Conservation (phyloP, 208 protist species). For the Angomonas deanei region DNA sequence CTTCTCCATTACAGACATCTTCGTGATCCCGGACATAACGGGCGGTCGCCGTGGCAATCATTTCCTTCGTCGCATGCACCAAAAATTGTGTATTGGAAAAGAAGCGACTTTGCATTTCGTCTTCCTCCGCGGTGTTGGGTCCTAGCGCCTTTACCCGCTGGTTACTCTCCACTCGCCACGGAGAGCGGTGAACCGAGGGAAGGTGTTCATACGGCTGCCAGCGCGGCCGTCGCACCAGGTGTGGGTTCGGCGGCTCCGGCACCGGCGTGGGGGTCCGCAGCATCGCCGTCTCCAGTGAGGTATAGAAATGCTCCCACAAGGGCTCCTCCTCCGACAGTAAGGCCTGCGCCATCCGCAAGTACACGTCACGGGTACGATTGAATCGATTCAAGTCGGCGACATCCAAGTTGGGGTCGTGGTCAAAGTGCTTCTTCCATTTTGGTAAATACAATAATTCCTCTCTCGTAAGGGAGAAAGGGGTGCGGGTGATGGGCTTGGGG, state of each 20-base stretch:
- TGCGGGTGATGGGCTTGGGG: slow-evolving; percentile 85
- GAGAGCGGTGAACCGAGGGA: slow-evolving; percentile 66
- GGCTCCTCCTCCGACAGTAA: slow-evolving; percentile 59
- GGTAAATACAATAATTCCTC: slow-evolving; percentile 87
- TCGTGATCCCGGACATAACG: slow-evolving; percentile 9
- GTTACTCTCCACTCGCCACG: slow-evolving; percentile 76
- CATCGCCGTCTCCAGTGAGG: slow-evolving; percentile 73
- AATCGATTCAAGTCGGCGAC: slow-evolving; percentile 89
- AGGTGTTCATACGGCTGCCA: slow-evolving; percentile 79
- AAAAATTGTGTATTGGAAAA: slow-evolving; percentile 85
- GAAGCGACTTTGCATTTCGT: slow-evolving; percentile 83
- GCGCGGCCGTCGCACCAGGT: slow-evolving; percentile 57
- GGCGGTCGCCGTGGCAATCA: slow-evolving; percentile 38
- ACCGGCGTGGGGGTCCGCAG: slow-evolving; percentile 83
- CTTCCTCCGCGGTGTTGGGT: slow-evolving; percentile 31
- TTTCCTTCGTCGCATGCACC: slow-evolving; percentile 54
- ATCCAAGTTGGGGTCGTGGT: slow-evolving; percentile 90
- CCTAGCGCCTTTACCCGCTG: slow-evolving; percentile 68
- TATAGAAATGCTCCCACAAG: slow-evolving; percentile 70
- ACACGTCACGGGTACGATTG: slow-evolving; percentile 88
- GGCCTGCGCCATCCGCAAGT: slow-evolving; percentile 70
- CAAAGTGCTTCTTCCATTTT: slow-evolving; percentile 93
- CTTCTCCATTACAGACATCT: slow-evolving; percentile 16
- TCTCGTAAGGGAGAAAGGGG: slow-evolving; percentile 78
- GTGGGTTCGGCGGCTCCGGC: slow-evolving; percentile 86